phyloP scores from a whole-genome alignment of 1,139 yeast species.

The Saccharomyces uvarum region DNA sequence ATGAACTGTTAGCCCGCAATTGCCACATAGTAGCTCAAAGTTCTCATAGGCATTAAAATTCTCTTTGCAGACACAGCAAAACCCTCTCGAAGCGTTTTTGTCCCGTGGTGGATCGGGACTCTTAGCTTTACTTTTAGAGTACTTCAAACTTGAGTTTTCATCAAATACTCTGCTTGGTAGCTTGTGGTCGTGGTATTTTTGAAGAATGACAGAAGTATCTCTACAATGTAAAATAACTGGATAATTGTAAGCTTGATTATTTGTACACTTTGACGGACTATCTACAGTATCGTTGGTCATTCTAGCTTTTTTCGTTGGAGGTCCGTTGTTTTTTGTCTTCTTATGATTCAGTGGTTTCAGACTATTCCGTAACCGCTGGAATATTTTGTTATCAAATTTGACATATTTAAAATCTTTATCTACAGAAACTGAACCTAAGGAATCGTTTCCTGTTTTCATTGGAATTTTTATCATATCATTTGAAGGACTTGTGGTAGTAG shows the following conservation, averaged over 20 bases:
- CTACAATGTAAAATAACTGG: neutral
- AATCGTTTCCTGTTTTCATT: constrained; percentile 2
- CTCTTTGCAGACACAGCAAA: constrained; percentile 54
- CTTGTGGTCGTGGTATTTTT: neutral
- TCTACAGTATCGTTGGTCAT: neutral
- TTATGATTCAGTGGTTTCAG: neutral
- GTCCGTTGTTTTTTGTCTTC: neutral
- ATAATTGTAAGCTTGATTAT: neutral
- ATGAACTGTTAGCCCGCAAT: constrained; percentile 71
- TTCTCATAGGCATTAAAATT: constrained; percentile 37
- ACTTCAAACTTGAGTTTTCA: neutral
- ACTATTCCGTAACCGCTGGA: neutral
- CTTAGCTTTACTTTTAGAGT: neutral
- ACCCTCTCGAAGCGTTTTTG: constrained; percentile 20
- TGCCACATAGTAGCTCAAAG: constrained; percentile 41
- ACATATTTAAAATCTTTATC: constrained; percentile 9
- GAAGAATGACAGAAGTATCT: neutral
- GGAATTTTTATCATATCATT: constrained; percentile 6
- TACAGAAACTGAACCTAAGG: constrained; percentile 6
- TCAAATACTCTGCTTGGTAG: neutral
- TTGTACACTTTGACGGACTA: neutral
- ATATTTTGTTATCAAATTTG: constrained; percentile 2
- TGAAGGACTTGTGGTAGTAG: neutral
- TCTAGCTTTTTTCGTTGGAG: neutral
- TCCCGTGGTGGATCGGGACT: neutral